Percentiles rank a stretch among this genome's conserved stretches.
phyloP scores from a whole-genome alignment of 2,329 filamentous ascomycete species.

The Cytospora piceicola region DNA sequence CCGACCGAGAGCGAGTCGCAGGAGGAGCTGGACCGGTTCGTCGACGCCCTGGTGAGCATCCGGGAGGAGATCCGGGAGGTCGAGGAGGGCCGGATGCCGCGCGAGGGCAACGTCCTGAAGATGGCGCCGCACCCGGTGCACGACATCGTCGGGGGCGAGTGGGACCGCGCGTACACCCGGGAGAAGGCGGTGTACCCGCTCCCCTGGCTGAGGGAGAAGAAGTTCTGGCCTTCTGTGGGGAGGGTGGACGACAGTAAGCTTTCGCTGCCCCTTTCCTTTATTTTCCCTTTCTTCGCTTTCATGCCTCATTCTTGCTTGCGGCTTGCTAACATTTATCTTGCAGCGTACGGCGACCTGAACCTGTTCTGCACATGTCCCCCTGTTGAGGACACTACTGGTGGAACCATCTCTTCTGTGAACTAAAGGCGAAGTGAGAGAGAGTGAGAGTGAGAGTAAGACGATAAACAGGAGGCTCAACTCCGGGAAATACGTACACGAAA shows the following conservation, averaged over 20 bases:
- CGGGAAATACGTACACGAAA: constrained; percentile 2
- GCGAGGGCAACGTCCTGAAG: constrained; percentile 82
- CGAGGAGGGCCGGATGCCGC: constrained; percentile 77
- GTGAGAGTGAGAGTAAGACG: too few species aligned
- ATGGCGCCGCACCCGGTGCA: constrained; percentile 84
- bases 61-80: constrained; percentile 81
- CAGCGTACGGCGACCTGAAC: constrained; percentile 88
- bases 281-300: constrained; percentile 1
- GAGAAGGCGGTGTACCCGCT: constrained; percentile 88
- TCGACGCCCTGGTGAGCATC: constrained; percentile 86
- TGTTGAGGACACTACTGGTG: constrained; percentile 65
- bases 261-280: background rate
- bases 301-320: background rate
- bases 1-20: constrained; percentile 93
- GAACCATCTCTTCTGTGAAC: constrained; percentile 29
- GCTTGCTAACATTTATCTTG: constrained; percentile 29
- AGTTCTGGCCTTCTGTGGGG: constrained; percentile 92
- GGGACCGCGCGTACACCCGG: constrained; percentile 80
- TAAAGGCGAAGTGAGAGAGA: background rate
- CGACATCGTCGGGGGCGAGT: constrained; percentile 76
- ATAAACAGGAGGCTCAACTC: constrained; percentile 19
- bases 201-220: constrained; percentile 85
- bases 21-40: constrained; percentile 90
- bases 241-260: constrained; percentile 83
- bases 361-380: constrained; percentile 94